Evolutionary conservation across 2,329 filamentous ascomycete genomes (phyloP), one percentile per base, ranked within the genome.

Genomic region (Huntiella decipiens): DNA sequence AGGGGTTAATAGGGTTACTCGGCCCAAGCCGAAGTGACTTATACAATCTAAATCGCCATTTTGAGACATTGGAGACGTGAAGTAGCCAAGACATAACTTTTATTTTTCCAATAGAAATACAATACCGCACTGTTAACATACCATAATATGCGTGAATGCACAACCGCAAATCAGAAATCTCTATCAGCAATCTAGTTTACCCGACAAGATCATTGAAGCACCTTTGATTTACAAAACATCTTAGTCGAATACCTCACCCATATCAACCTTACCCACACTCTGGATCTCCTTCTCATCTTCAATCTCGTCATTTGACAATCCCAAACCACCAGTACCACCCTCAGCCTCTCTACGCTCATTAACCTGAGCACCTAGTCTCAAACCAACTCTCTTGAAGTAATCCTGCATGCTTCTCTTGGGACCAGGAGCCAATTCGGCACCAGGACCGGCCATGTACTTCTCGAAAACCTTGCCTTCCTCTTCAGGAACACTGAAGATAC

Each of bases 231-330:
- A 12, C 11, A 32, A 19, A 16, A 37, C 8, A 28, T 28, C 22
- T 17, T 49, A 51, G 22, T 52, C 49, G 49, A 52, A 52, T 35
- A 50, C 48, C n/a, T 46, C 49, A 33, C 47, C 48, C 40, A 50
- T 42, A 58, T 96, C 88, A 43, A 94, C 77, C 62, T 81, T 87
- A 4, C 91, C 91, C 43, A 98, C 81, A 59, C 83, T 91, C 87
- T 86, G 93, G 51, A 98, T 78, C 66, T 98, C 91, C 61, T 76
- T 80, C 66, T 95, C 85, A 63, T 98, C 91, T 57, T 98, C 91
- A 31, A 77, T 66, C 65, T 98, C 91, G 60, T 98, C 91, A 57
- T 83, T 86, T 32, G 80, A 82, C 55, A 98, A 60, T 0, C 87
- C 87, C 43, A 96, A 59, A 0, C 86, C 85, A 40, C 87, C 87